These are phyloP conservation scores for Letharia columbiana DNA, from an alignment of 495 filamentous ascomycete species.

Conservation along the genomic window DNA sequence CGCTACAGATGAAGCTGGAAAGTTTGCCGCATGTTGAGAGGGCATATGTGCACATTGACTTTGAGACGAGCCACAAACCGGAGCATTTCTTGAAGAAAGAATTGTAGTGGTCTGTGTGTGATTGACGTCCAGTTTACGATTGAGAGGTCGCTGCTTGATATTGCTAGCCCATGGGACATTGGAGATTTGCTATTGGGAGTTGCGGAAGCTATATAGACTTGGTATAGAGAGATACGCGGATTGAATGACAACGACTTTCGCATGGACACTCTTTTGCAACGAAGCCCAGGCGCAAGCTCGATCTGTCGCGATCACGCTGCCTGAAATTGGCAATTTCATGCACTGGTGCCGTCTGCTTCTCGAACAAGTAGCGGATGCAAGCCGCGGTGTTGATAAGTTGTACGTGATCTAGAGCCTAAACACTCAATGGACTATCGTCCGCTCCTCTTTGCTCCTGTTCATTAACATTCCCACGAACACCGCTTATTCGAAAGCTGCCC, in stretches of 20 bases:
- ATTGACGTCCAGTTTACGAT: neutral
- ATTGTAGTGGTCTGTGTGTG: constrained; percentile 30
- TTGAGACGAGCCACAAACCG: constrained; percentile 95
- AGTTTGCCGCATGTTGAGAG: constrained; percentile 84
- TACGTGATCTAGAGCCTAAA: neutral
- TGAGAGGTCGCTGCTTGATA: neutral
- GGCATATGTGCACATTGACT: constrained; percentile 96
- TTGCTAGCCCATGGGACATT: neutral
- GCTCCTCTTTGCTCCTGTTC: neutral
- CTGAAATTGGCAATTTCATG: neutral
- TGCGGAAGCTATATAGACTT: neutral
- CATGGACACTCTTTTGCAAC: neutral
- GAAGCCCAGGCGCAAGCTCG: neutral
- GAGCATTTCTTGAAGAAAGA: constrained; percentile 61
- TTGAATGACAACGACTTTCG: neutral
- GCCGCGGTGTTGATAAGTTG: too few relatives aligned
- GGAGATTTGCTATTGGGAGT: neutral
- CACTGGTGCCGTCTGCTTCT: neutral
- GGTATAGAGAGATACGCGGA: neutral
- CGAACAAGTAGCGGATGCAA: too few relatives aligned
- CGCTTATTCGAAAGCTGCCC: neutral
- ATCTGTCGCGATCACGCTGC: neutral
- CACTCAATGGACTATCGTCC: neutral
- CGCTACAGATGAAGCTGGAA: constrained; percentile 90
- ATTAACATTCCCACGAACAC: neutral